Conservation (phyloP, 345 rosid genomes). For the Lepidium sativum region DNA sequence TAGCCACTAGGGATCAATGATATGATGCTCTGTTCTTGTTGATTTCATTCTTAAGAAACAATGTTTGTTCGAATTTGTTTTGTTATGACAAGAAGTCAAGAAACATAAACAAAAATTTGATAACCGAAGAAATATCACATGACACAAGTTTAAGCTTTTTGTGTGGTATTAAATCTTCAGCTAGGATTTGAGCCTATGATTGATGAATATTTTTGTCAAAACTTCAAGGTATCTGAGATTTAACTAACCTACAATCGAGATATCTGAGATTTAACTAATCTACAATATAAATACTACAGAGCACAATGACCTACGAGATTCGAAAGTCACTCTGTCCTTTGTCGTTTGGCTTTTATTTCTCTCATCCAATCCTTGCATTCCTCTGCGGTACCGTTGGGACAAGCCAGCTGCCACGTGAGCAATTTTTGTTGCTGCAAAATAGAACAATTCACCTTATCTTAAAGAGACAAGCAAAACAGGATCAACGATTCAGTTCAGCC, state of each 20-base stretch:
- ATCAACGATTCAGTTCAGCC: not conserved
- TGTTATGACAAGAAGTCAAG: not conserved
- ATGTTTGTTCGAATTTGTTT: not conserved
- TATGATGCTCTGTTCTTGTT: constrained; percentile 5
- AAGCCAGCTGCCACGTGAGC: constrained; percentile 78
- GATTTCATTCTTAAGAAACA: not conserved
- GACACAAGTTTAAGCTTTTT: not conserved
- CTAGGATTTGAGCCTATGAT: not conserved
- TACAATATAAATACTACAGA: not conserved
- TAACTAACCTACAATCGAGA: not conserved
- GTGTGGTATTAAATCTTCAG: not conserved
- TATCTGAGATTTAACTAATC: not conserved
- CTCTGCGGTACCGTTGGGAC: constrained; percentile 56
- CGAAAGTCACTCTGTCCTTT: constrained; percentile 33
- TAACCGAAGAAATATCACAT: not conserved
- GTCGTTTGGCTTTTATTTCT: constrained; percentile 52
- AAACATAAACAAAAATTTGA: not conserved
- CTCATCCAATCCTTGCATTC: constrained; percentile 94
- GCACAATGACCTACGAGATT: not conserved
- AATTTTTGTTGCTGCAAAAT: constrained; percentile 66
- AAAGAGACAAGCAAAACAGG: not conserved
- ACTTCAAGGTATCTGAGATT: not conserved
- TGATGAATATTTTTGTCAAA: not conserved
- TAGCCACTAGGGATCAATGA: not conserved
- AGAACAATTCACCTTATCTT: not conserved